phyloP scores from a whole-genome alignment of 768 basidiomycete genomes.

The Pisolithus albus region DNA sequence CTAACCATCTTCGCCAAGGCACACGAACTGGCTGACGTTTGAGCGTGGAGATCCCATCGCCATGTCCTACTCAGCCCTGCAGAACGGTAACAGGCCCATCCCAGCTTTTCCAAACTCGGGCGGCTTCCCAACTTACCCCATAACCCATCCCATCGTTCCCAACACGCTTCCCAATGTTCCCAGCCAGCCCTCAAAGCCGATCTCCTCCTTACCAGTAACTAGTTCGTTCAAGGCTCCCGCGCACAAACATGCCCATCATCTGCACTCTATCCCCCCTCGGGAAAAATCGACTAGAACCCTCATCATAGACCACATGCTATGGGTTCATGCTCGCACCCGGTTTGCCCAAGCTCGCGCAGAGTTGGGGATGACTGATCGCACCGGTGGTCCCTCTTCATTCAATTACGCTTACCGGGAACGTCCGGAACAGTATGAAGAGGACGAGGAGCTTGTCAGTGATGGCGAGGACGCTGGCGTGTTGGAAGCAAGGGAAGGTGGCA shows the following conservation, averaged over 20 bases:
- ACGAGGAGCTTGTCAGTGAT: constrained; percentile 59
- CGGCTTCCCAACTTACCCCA: constrained; percentile 14
- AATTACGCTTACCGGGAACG: constrained; percentile 59
- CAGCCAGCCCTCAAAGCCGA: constrained; percentile 9
- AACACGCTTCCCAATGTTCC: constrained; percentile 5
- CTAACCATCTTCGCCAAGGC: constrained; percentile 1
- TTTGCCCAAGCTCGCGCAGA: constrained; percentile 82
- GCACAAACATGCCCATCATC: constrained; percentile 82
- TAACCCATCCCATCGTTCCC: constrained; percentile 7
- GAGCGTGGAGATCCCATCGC: background rate
- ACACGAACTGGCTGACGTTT: background rate
- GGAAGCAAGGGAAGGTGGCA: constrained; percentile 44
- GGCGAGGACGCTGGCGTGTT: constrained; percentile 46
- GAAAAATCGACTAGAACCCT: constrained; percentile 87
- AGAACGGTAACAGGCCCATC: constrained; percentile 7
- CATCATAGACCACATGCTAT: constrained; percentile 83
- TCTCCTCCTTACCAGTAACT: background rate
- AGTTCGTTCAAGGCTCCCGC: constrained; percentile 58
- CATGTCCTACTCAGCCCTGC: constrained; percentile 29
- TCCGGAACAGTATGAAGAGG: constrained; percentile 73
- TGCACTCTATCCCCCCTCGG: constrained; percentile 79
- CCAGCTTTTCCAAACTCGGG: constrained; percentile 13
- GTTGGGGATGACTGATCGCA: constrained; percentile 78
- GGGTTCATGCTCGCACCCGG: constrained; percentile 75
- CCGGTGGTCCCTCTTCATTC: constrained; percentile 56